Percentiles rank a stretch among this genome's conserved stretches.
Conservation (phyloP, 2,329 filamentous ascomycete species). For the Tolypocladium guangdongense region DNA sequence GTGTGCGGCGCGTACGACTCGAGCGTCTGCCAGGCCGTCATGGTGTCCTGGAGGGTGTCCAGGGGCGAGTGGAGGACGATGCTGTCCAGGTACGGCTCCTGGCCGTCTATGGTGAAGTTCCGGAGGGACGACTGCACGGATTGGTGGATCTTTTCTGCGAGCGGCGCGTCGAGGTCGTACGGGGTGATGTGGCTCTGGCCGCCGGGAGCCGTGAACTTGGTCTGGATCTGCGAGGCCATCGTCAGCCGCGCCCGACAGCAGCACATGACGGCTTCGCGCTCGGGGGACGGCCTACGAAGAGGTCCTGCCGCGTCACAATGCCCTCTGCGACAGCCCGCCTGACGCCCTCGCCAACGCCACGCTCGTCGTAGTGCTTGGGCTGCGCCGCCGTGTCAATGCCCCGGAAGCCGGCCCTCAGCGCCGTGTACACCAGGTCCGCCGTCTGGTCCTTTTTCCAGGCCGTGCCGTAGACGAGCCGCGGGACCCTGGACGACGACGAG, state of each 20-base stretch:
- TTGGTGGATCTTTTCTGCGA: conserved; percentile 53
- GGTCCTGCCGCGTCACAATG: conserved; percentile 40
- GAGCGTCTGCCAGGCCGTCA: conserved; percentile 55
- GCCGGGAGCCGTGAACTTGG: conserved; percentile 62
- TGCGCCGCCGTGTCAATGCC: conserved; percentile 71
- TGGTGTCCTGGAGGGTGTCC: conserved; percentile 32
- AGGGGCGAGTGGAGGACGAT: conserved; percentile 60
- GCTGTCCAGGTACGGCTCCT: conserved; percentile 51
- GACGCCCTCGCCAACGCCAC: conserved; percentile 57
- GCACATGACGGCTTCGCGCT: neutral
- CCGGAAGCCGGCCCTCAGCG: conserved; percentile 58
- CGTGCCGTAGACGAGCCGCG: conserved; percentile 61
- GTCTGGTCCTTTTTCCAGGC: conserved; percentile 75
- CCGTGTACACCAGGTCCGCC: conserved; percentile 54
- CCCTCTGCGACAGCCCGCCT: conserved; percentile 48
- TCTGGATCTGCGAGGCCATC: conserved; percentile 49
- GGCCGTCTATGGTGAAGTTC: conserved; percentile 41
- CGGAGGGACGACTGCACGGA: conserved; percentile 57
- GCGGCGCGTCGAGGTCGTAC: conserved; percentile 45
- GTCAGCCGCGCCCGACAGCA: neutral
- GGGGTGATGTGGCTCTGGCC: conserved; percentile 53
- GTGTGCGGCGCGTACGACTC: conserved; percentile 53
- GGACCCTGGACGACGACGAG: conserved; percentile 26
- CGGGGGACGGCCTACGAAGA: conserved; percentile 43
- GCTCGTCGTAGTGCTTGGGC: conserved; percentile 67